Base-by-base conservation (phyloP, 2,329 filamentous ascomycete genomes). In the Gaeumannomyces tritici region DNA sequence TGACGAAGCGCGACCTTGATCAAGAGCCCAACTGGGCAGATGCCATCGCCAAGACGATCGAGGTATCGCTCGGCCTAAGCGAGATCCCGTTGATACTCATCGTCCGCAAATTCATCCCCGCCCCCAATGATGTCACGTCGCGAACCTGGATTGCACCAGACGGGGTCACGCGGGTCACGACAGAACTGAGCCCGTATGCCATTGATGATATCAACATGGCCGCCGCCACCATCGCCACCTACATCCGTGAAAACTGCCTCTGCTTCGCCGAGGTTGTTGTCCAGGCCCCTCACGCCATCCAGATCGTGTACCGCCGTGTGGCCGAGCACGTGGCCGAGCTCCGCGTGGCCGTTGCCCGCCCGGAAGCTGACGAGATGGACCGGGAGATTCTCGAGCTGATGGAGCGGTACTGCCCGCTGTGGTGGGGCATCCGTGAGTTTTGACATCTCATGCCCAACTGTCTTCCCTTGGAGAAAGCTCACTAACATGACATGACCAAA, bases 361-460 rank as follows among this genome's bases (percentile, higher is more conserved):
- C 21, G 21, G 18, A 4, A 6, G 8, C 28, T 27, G 31, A n/a
- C 11, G 33, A 7, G 15, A 6, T 21, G n/a, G 27, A 27, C n/a
- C 26, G 1, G 21, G 31, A 59, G 57, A 11, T 15, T 21, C 26
- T 51, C 7, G 11, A 31, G 35, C 42, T 60, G 12, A n/a, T 60
- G 6, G 35, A 60, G 24, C 24, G 28, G 12, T 60, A 60, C 59
- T 60, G 35, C 15, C 35, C 24, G 13, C 42, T 60, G 24, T 60
- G 59, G 59, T 60, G 33, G 33, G 59, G 59, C 26, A 60, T 60
- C 35, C 59, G 59, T 60, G 7, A 60, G 59, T 60, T 33, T 33
- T 33, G n/a, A 47, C 21, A 28, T 11, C 24, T 11, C 18, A 9
- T 15, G n/a, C 3, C 21, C n/a, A 35, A 1, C 29, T 2, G 26